A percentile compares a stretch with the other conserved stretches of the same genome.
phyloP scores from a whole-genome alignment of 176 grass and related monocot genomes.

The Avena eriantha region DNA sequence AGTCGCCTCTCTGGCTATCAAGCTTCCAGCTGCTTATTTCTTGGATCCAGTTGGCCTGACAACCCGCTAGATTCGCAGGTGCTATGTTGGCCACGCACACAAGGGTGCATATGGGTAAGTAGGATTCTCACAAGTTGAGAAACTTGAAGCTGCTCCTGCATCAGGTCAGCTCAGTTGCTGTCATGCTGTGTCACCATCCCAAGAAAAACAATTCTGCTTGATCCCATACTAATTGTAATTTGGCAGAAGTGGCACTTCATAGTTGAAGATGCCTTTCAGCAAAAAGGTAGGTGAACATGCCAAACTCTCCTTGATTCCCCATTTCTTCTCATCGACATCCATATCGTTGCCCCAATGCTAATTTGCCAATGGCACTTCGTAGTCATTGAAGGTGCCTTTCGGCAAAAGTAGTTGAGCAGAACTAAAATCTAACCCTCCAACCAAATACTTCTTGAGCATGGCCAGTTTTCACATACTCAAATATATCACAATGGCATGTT shows the following conservation, averaged over 20 bases:
- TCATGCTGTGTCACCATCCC: not conserved
- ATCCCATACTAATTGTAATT: too few species aligned
- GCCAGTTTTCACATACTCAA: not conserved
- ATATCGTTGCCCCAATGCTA: not conserved
- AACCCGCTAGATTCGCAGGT: not conserved
- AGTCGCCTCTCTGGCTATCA: constrained; percentile 2
- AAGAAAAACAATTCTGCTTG: not conserved
- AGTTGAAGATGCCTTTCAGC: too few species aligned
- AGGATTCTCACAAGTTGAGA: not conserved
- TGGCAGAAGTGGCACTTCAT: too few species aligned
- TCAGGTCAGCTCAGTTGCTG: not conserved
- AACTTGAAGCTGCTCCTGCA: not conserved
- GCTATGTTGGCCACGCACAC: not conserved
- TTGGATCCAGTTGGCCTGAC: not conserved
- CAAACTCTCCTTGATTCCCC: not conserved
- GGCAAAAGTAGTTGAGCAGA: too few species aligned
- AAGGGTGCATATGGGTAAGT: too few species aligned
- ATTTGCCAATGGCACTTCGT: not conserved
- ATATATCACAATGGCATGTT: not conserved
- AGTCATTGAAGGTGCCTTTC: not conserved
- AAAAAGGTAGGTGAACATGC: too few species aligned
- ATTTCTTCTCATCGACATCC: not conserved
- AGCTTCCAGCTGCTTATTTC: not conserved
- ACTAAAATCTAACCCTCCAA: not conserved
- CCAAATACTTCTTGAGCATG: not conserved